These are phyloP conservation scores for Mycena epipterygia DNA, from an alignment of 768 basidiomycete genomes.

Conservation along the genomic window DNA sequence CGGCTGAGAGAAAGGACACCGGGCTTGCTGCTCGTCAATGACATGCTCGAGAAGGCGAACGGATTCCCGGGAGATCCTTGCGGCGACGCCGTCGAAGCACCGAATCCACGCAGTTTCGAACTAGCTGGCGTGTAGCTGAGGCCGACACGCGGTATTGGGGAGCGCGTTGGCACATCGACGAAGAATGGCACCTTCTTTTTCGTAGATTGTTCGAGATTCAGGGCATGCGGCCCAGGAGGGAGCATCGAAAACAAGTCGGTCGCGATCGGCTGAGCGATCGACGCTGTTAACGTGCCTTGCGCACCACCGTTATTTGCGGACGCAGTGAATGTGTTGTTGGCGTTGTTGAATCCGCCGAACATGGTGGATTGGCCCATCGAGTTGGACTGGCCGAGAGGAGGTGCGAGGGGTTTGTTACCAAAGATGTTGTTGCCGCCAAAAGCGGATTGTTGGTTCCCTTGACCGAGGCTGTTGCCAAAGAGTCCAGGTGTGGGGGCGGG, in stretches of 20 bases:
- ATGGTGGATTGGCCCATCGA: conserved; percentile 50
- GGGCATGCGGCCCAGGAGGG: conserved; percentile 75
- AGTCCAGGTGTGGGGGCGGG: conserved; percentile 49
- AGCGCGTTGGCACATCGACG: conserved; percentile 81
- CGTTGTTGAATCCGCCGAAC: conserved; percentile 49
- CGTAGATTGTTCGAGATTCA: conserved; percentile 68
- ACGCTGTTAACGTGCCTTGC: conserved; percentile 80
- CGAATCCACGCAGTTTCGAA: conserved; percentile 82
- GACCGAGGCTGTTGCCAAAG: conserved; percentile 68
- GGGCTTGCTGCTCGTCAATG: conserved; percentile 68
- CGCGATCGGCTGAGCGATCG: conserved; percentile 89
- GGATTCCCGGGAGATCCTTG: conserved; percentile 53
- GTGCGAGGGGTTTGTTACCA: conserved; percentile 53
- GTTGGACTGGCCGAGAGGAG: conserved; percentile 58
- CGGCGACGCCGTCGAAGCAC: conserved; percentile 59
- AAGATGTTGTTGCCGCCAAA: conserved; percentile 66
- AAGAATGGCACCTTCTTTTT: conserved; percentile 87
- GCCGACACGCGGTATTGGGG: conserved; percentile 74
- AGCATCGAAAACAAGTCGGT: conserved; percentile 81
- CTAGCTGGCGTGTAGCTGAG: conserved; percentile 76
- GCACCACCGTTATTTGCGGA: conserved; percentile 59
- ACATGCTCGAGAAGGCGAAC: conserved; percentile 52
- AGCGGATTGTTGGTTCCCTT: conserved; percentile 55
- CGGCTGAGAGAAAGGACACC: conserved; percentile 68
- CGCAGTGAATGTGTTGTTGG: conserved; percentile 55